Conservation (phyloP, 805 yeast species). For the Wickerhamomyces bovis region DNA sequence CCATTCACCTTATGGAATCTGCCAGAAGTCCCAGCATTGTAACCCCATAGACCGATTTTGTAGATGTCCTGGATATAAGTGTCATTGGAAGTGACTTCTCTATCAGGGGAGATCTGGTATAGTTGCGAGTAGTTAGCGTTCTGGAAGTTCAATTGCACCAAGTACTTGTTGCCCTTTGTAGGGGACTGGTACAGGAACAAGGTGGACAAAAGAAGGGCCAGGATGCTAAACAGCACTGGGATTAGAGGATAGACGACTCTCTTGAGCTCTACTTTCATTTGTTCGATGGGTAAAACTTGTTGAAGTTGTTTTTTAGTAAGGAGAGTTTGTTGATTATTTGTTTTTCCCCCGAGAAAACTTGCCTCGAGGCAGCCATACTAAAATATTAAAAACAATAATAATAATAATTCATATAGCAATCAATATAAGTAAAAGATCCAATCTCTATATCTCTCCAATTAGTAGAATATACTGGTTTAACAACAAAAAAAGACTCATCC, state of each 20-base stretch:
- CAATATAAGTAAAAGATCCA: too few species aligned
- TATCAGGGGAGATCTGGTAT: background rate
- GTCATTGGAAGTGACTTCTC: background rate
- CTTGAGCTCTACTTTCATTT: background rate
- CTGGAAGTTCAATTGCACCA: background rate
- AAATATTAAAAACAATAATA: too few species aligned
- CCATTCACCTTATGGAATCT: background rate
- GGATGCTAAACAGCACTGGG: background rate
- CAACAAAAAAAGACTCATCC: conserved; percentile 9
- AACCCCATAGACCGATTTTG: background rate
- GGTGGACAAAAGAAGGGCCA: background rate
- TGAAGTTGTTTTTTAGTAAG: too few species aligned
- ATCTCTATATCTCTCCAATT: too few species aligned
- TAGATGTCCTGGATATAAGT: background rate
- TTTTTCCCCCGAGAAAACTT: too few species aligned
- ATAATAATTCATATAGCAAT: too few species aligned
- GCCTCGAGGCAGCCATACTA: too few species aligned
- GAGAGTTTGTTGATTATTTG: too few species aligned
- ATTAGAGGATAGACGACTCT: background rate
- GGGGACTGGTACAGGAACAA: background rate
- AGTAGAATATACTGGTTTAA: too few species aligned
- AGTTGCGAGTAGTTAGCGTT: background rate
- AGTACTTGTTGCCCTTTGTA: background rate
- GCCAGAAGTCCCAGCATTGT: background rate
- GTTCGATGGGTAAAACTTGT: too few species aligned